These are phyloP conservation scores for Pythium plurisporium DNA, from an alignment of 352 stramenopile genomes.

Conservation along the genomic window DNA sequence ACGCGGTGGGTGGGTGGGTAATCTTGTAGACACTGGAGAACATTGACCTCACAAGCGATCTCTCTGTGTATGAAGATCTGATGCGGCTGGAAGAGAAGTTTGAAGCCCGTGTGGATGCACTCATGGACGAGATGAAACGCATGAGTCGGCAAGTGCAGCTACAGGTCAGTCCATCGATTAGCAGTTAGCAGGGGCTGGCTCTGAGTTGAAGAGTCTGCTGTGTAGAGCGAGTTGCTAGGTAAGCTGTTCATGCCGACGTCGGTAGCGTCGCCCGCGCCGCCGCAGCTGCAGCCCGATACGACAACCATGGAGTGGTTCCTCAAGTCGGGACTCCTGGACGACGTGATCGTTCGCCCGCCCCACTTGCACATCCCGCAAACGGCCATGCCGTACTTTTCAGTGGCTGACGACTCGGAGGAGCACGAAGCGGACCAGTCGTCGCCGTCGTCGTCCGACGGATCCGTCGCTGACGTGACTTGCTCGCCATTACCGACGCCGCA, in stretches of 20 bases:
- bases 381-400: conserved; percentile 45
- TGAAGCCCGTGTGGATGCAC: conserved; percentile 41
- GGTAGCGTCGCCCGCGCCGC: conserved; percentile 14
- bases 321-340: conserved; percentile 44
- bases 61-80: conserved; percentile 37
- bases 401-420: conserved; percentile 41
- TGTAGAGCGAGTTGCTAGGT: conserved; percentile 42
- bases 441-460: conserved; percentile 30
- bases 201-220: not conserved
- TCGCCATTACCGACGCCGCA: not conserved
- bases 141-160: conserved; percentile 61
- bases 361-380: conserved; percentile 13
- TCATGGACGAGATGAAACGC: conserved; percentile 48
- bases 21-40: not conserved
- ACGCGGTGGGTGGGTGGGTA: conserved; percentile 31
- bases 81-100: conserved; percentile 55
- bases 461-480: conserved; percentile 28
- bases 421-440: conserved; percentile 23
- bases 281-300: conserved; percentile 25
- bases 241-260: conserved; percentile 34
- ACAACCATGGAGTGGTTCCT: conserved; percentile 61
- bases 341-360: conserved; percentile 14
- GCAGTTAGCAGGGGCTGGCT: no score
- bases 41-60: not conserved
- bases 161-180: conserved; percentile 29